These are phyloP conservation scores for Kondoa subrosea DNA, from an alignment of 768 basidiomycete genomes.

Conservation along the genomic window DNA sequence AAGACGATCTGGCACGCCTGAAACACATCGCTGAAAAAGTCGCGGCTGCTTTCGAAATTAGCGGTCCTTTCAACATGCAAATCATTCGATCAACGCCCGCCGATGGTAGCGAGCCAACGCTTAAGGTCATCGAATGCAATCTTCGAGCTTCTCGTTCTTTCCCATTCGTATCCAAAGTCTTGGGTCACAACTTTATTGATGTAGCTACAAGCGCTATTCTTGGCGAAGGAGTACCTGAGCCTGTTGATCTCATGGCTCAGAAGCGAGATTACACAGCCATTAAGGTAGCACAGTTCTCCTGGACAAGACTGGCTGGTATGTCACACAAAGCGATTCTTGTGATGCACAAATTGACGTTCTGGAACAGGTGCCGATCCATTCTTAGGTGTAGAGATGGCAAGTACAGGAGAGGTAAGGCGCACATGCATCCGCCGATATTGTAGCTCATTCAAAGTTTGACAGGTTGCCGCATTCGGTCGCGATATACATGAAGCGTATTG, in stretches of 20 bases:
- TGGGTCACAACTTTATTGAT: slow-evolving; percentile 94
- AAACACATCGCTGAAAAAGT: slow-evolving; percentile 92
- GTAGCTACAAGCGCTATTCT: slow-evolving; percentile 76
- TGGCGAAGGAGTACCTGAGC: slow-evolving; percentile 68
- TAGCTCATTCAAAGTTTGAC: too few relatives aligned
- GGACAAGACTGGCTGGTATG: slow-evolving; percentile 53
- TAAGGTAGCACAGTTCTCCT: slow-evolving; percentile 96
- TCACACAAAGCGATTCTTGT: too few relatives aligned
- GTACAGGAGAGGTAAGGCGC: too few relatives aligned
- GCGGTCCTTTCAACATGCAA: slow-evolving; percentile 99
- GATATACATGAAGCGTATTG: slow-evolving; percentile 92
- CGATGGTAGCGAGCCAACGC: slow-evolving; percentile 40
- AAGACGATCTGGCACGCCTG: slow-evolving; percentile 62
- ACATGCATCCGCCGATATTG: too few relatives aligned
- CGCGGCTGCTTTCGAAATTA: slow-evolving; percentile 83
- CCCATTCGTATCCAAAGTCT: slow-evolving; percentile 97
- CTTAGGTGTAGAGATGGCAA: slow-evolving; percentile 42
- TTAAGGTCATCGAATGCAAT: slow-evolving; percentile 99
- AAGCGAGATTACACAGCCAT: slow-evolving; percentile 80
- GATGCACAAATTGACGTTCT: too few relatives aligned
- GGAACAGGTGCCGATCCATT: slow-evolving; percentile 93
- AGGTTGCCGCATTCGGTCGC: slow-evolving; percentile 87
- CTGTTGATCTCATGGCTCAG: slow-evolving; percentile 77
- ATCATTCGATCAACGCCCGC: slow-evolving; percentile 66
- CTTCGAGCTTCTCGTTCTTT: slow-evolving; percentile 92